Base-by-base conservation (phyloP, 495 filamentous ascomycete genomes). In the Rusavskia elegans region DNA sequence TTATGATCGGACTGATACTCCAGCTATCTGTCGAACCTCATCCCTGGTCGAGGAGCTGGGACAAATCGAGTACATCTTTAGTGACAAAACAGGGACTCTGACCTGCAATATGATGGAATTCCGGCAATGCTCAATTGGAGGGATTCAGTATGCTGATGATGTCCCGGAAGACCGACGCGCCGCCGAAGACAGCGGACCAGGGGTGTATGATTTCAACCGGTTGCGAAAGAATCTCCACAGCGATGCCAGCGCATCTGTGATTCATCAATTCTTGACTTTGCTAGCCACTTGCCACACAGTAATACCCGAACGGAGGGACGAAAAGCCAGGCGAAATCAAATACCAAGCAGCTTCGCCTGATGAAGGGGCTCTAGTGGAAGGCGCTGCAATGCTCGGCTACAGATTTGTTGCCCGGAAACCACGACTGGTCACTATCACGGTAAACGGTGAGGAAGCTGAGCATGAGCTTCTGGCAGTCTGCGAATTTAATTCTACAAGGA, bases 41-140 rank as follows among this genome's bases (percentile, higher is more conserved):
- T 95, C 87, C 58, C 72, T 99, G 57, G 93, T 99, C 10, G 93
- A 99, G 68, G 93, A 99, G 64, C 68, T 99, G 25, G 93, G 93
- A 44, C 94, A 97, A 74, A 92, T 99, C 53, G 92, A 96, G 60
- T 99, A 92, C 61, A 90, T 97, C 49, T 99, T 99, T 66, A 95
- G 89, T 2, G 93, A 99, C 68, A 98, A 99, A 71, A 99, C 93
- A 7, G 93, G 93, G 35, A 99, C 93, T n/a, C 69, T 99, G 59
- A 99, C 93, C 25, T 94, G 89, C 69, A 99, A 99, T 65, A 81
- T 84, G 78, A 99, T 99, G 93, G 93, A 97, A 66, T 99, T 96
- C 65, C 88, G 87, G 64, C 87, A 95, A 65, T 92, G 85, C 57
- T 83, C 84, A 3, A 96, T 99, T 60, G 85, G 78, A 17, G 93